A percentile compares a stretch with the other conserved stretches of the same genome.
Conservation (phyloP, 148 eudicot species). For the Salicornia ramosissima region DNA sequence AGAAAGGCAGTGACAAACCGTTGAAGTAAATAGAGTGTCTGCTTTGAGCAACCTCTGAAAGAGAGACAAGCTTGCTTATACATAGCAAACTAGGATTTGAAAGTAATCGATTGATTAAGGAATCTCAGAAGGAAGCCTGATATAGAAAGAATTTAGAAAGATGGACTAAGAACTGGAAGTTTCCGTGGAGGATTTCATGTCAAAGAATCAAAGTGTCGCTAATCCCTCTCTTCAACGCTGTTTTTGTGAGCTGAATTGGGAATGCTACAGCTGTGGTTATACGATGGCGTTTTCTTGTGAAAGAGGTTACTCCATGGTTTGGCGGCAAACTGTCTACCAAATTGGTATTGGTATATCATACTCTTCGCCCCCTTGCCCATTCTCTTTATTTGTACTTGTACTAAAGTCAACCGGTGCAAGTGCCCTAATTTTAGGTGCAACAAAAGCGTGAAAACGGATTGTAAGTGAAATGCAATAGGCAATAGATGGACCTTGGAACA, state of each 20-base stretch:
- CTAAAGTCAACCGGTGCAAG: too few species aligned
- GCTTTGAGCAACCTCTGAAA: constrained; percentile 15
- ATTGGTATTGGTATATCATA: neutral
- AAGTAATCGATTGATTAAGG: neutral
- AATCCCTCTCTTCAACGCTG: neutral
- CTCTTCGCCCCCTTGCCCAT: too few species aligned
- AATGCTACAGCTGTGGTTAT: neutral
- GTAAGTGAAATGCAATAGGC: too few species aligned
- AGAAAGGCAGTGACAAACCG: constrained; percentile 20
- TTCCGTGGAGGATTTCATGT: neutral
- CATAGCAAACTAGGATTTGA: neutral
- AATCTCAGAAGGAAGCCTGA: too few species aligned
- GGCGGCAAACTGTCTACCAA: neutral
- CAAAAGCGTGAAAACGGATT: too few species aligned
- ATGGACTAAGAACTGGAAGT: neutral
- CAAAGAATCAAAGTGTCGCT: neutral
- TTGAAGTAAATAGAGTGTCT: constrained; percentile 4
- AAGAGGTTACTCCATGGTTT: constrained; percentile 8
- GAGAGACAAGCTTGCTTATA: constrained; percentile 20
- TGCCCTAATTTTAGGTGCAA: too few species aligned
- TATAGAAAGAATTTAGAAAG: neutral
- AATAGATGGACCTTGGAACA: too few species aligned
- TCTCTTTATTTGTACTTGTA: too few species aligned
- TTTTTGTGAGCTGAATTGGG: neutral
- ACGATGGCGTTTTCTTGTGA: constrained; percentile 18